Percentiles rank a stretch among this genome's conserved stretches.
phyloP scores from a whole-genome alignment of 768 basidiomycete genomes.

The Candolleomyces efflorescens region DNA sequence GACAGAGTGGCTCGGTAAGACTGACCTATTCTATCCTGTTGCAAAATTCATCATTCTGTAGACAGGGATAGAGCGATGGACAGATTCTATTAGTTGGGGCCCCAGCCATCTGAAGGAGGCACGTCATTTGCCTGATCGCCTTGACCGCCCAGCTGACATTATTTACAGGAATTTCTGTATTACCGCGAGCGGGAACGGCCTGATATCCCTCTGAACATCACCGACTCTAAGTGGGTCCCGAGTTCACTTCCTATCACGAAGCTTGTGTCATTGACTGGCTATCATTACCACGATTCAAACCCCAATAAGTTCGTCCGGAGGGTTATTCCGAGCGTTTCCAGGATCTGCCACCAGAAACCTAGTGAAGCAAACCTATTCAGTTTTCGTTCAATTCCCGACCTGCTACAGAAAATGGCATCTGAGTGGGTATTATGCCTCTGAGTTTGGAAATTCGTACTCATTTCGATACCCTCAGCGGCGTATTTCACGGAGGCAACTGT shows the following conservation, averaged over 20 bases:
- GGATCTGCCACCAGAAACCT: slow-evolving; percentile 35
- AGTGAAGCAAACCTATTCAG: slow-evolving; percentile 79
- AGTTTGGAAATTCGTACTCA: background rate
- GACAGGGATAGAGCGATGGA: slow-evolving; percentile 81
- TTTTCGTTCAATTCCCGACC: slow-evolving; percentile 59
- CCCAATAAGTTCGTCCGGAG: background rate
- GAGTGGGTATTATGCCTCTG: slow-evolving; percentile 42
- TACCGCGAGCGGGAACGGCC: slow-evolving; percentile 64
- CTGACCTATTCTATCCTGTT: slow-evolving; percentile 6
- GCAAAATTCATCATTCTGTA: slow-evolving; percentile 21
- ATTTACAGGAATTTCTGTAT: slow-evolving; percentile 64
- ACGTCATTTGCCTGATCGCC: slow-evolving; percentile 21
- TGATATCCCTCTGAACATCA: slow-evolving; percentile 39
- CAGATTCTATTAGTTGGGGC: slow-evolving; percentile 76
- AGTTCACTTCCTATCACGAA: background rate
- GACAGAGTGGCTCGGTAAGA: slow-evolving; percentile 57
- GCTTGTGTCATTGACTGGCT: background rate
- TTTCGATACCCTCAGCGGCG: slow-evolving; percentile 45
- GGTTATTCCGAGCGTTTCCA: slow-evolving; percentile 8
- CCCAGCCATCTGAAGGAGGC: slow-evolving; percentile 76
- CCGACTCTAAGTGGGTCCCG: background rate
- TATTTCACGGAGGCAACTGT: slow-evolving; percentile 69
- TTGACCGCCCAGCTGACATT: background rate
- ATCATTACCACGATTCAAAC: background rate
- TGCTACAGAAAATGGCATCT: slow-evolving; percentile 82